Conservation (phyloP, 106 monocot genomes). For the Apostasia shenzhenica region DNA sequence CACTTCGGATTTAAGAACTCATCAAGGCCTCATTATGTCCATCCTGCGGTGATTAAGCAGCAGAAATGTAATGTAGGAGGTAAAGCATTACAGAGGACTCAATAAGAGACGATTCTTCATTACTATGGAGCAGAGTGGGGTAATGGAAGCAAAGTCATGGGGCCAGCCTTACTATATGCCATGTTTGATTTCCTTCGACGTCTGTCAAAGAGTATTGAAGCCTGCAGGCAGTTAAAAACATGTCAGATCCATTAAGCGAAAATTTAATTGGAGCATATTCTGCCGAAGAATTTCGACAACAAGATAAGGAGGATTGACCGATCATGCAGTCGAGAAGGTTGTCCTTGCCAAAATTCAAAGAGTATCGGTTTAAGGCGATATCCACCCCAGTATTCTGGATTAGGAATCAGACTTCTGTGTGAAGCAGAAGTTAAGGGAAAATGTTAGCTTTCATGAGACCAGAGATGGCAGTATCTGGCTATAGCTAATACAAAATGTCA, state of each 20-base stretch:
- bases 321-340: conserved; percentile 92
- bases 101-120: conserved; percentile 1
- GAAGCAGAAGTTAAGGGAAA: conserved; percentile 1
- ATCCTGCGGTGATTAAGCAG: not conserved
- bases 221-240: conserved; percentile 23
- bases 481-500: no score
- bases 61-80: not conserved
- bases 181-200: conserved; percentile 46
- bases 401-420: conserved; percentile 65
- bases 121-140: conserved; percentile 18
- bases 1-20: not conserved
- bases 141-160: conserved; percentile 46
- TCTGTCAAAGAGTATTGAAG: conserved; percentile 63
- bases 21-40: not conserved
- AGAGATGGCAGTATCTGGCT: no score
- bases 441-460: no score
- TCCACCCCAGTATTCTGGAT: conserved; percentile 95
- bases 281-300: not conserved
- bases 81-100: not conserved
- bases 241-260: conserved; percentile 1
- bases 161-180: conserved; percentile 83
- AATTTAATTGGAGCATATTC: not conserved
- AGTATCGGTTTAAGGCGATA: conserved; percentile 66
- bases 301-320: conserved; percentile 29
- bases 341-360: conserved; percentile 98